Conservation (phyloP, 2,329 filamentous ascomycete genomes). For the Aspergillus terreus region DNA sequence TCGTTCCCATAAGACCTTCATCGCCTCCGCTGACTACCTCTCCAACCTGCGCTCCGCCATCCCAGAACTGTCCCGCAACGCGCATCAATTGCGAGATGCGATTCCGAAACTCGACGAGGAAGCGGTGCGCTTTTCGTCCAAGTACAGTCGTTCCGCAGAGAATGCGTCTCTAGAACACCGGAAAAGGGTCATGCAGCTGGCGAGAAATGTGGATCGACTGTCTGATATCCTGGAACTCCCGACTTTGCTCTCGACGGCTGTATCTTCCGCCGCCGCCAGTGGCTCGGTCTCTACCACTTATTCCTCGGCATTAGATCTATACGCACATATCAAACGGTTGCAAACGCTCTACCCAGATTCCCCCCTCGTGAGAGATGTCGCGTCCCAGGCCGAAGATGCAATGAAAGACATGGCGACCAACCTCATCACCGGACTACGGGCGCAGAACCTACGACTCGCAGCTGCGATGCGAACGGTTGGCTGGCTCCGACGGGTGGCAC, state of each 20-base stretch:
- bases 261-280: constrained; percentile 42
- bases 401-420: constrained; percentile 87
- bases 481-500: constrained; percentile 82
- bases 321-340: constrained; percentile 87
- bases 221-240: constrained; percentile 90
- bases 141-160: constrained; percentile 71
- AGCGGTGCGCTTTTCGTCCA: constrained; percentile 74
- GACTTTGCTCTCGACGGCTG: constrained; percentile 73
- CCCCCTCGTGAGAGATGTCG: constrained; percentile 67
- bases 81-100: constrained; percentile 63
- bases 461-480: constrained; percentile 86
- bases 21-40: constrained; percentile 74
- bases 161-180: constrained; percentile 68
- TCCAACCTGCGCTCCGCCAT: constrained; percentile 68
- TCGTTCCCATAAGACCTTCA: constrained; percentile 79
- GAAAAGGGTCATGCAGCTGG: constrained; percentile 74
- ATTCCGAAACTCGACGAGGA: constrained; percentile 77
- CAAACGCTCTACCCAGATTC: constrained; percentile 79
- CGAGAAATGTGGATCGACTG: constrained; percentile 82
- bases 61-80: constrained; percentile 64
- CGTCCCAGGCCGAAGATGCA: constrained; percentile 73
- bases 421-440: constrained; percentile 72
- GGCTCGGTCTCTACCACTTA: constrained; percentile 63
- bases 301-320: constrained; percentile 82
- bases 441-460: constrained; percentile 78